Evolutionary conservation across 768 basidiomycete genomes (phyloP).

Genomic region (Boletellus ananas): DNA sequence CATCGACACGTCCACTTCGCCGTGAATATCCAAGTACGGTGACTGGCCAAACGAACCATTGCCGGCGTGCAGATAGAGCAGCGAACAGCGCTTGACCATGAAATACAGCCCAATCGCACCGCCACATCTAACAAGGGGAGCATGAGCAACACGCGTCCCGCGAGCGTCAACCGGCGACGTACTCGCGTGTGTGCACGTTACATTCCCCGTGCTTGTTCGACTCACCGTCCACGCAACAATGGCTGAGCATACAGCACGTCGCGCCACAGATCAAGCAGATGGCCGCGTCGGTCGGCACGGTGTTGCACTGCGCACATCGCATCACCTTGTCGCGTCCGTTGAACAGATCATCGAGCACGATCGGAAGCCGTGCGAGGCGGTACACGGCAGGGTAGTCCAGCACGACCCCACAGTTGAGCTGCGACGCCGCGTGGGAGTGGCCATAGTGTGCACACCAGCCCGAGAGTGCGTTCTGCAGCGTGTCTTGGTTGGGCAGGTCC

Average conservation of each 20-base stretch:
- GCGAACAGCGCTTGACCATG: constrained; percentile 85
- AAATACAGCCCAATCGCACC: constrained; percentile 88
- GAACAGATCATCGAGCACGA: constrained; percentile 80
- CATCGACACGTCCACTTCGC: constrained; percentile 90
- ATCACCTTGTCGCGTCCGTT: constrained; percentile 68
- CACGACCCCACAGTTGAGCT: constrained; percentile 72
- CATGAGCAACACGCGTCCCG: too few species aligned
- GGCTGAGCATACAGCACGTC: constrained; percentile 84
- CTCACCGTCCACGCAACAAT: constrained; percentile 77
- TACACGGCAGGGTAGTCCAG: constrained; percentile 85
- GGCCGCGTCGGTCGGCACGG: constrained; percentile 79
- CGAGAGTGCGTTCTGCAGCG: constrained; percentile 81
- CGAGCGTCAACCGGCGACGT: too few species aligned
- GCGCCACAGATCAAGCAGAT: constrained; percentile 90
- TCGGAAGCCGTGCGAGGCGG: constrained; percentile 75
- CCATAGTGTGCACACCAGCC: constrained; percentile 92
- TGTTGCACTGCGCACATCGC: constrained; percentile 73
- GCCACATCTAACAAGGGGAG: constrained; percentile 60
- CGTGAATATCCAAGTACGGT: constrained; percentile 92
- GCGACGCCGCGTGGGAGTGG: constrained; percentile 72
- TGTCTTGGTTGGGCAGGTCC: constrained; percentile 77
- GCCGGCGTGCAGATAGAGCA: constrained; percentile 83
- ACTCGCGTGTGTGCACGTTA: constrained; percentile 95
- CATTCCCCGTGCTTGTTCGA: constrained; percentile 75
- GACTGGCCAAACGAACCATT: constrained; percentile 87